Conservation (phyloP, 306 rosid genomes). For the Dryas alaskensis region DNA sequence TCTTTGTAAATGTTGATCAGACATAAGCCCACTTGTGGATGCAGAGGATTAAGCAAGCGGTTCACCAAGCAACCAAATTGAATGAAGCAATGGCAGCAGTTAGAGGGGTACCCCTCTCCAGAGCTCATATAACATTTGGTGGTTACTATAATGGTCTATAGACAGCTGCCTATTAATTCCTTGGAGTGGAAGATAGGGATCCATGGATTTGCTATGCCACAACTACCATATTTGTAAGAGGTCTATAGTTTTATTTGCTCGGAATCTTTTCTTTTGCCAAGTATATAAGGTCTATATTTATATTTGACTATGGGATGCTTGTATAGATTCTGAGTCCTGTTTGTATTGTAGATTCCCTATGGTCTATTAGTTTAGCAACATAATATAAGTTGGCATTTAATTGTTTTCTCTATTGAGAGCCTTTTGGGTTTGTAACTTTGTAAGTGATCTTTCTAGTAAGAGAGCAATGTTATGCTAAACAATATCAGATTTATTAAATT, state of each 20-base stretch:
- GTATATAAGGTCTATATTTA: background rate
- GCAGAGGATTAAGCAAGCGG: conserved; percentile 63
- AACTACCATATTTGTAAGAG: background rate
- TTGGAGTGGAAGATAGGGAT: background rate
- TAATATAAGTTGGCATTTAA: no score
- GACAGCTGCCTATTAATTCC: background rate
- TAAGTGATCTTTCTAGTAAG: no score
- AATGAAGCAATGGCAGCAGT: conserved; percentile 63
- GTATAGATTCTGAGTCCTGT: background rate
- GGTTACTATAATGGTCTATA: conserved; percentile 53
- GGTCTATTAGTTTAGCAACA: background rate
- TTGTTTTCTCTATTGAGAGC: background rate
- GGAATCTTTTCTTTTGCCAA: background rate
- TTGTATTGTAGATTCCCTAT: background rate
- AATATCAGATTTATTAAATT: no score
- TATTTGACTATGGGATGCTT: background rate
- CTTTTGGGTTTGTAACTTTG: background rate
- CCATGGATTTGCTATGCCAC: no score
- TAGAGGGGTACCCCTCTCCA: conserved; percentile 51
- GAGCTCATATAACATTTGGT: conserved; percentile 68
- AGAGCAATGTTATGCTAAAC: no score
- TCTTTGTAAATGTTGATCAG: conserved; percentile 5
- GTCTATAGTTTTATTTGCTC: background rate
- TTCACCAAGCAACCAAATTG: conserved; percentile 52
- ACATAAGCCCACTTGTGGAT: conserved; percentile 5